Conservation (phyloP, 257 asterid genomes). For the Paulownia fortunei region DNA sequence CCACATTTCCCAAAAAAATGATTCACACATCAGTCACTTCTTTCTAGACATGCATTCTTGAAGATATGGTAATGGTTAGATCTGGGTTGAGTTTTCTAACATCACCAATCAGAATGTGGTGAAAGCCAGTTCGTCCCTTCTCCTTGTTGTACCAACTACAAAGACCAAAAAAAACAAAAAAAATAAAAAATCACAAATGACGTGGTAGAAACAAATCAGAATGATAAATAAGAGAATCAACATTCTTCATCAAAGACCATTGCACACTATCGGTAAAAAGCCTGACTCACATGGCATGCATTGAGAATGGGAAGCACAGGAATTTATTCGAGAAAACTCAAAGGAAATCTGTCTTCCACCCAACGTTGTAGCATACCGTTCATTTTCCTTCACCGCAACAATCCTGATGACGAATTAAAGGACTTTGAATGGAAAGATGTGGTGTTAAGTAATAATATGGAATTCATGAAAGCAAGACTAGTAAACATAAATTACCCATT, state of each 20-base stretch:
- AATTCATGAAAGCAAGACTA: not conserved
- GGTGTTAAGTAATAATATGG: not conserved
- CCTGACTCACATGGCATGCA: not conserved
- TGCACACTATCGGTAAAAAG: not conserved
- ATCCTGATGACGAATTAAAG: too few species aligned
- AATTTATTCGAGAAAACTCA: not conserved
- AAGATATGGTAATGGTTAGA: conserved; percentile 46
- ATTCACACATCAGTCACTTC: conserved; percentile 94
- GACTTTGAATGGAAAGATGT: too few species aligned
- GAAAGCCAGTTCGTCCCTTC: conserved; percentile 97
- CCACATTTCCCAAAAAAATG: conserved; percentile 95
- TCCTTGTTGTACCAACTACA: conserved; percentile 92
- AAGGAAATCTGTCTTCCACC: not conserved
- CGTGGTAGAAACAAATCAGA: conserved; percentile 21
- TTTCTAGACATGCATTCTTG: conserved; percentile 88
- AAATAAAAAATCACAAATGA: conserved; percentile 20
- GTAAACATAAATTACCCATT: too few species aligned
- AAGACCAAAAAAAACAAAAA: conserved; percentile 14
- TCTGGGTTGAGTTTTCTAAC: conserved; percentile 52
- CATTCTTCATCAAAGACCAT: conserved; percentile 4
- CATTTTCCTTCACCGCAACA: not conserved
- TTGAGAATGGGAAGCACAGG: not conserved
- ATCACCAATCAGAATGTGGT: conserved; percentile 67
- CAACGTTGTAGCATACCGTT: not conserved
- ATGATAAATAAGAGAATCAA: conserved; percentile 7